A percentile compares a stretch with the other conserved stretches of the same genome.
Evolutionary conservation across 805 yeast species (phyloP).

Genomic region (Torulaspora gathmanii): DNA sequence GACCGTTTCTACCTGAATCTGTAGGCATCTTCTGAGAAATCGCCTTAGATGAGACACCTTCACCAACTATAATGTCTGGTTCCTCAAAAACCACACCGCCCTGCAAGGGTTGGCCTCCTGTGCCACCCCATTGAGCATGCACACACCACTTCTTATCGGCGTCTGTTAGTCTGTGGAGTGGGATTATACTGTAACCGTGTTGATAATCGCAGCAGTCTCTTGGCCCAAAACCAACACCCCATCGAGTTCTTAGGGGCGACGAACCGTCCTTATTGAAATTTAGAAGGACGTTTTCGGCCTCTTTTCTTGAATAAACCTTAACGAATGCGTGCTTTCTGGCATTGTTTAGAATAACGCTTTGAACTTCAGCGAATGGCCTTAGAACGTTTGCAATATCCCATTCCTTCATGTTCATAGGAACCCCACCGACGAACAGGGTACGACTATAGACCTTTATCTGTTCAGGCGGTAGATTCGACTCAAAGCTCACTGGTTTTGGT

Average conservation of each 20-base stretch:
- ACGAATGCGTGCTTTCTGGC: conserved; percentile 95
- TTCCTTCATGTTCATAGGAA: conserved; percentile 78
- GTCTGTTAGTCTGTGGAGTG: conserved; percentile 82
- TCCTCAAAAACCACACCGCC: conserved; percentile 87
- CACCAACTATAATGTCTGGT: conserved; percentile 95
- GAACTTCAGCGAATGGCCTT: conserved; percentile 86
- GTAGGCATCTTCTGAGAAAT: conserved; percentile 91
- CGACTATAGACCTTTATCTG: conserved; percentile 79
- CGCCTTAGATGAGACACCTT: conserved; percentile 88
- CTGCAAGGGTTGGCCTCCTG: conserved; percentile 77
- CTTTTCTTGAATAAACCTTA: conserved; percentile 84
- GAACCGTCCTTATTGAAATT: conserved; percentile 67
- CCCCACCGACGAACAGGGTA: conserved; percentile 92
- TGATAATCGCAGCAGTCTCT: conserved; percentile 96
- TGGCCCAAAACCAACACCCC: conserved; percentile 99
- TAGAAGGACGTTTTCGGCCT: conserved; percentile 78
- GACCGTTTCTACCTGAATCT: conserved; percentile 79
- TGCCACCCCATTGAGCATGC: conserved; percentile 94
- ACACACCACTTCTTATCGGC: conserved; percentile 90
- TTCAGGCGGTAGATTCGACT: conserved; percentile 68
- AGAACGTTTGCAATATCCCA: conserved; percentile 61
- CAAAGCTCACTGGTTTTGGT: conserved; percentile 67
- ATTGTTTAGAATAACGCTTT: conserved; percentile 78
- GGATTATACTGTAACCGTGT: conserved; percentile 83
- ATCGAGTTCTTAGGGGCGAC: conserved; percentile 71